Conservation (phyloP, 257 asterid species). For the Solanum tacnaense region DNA sequence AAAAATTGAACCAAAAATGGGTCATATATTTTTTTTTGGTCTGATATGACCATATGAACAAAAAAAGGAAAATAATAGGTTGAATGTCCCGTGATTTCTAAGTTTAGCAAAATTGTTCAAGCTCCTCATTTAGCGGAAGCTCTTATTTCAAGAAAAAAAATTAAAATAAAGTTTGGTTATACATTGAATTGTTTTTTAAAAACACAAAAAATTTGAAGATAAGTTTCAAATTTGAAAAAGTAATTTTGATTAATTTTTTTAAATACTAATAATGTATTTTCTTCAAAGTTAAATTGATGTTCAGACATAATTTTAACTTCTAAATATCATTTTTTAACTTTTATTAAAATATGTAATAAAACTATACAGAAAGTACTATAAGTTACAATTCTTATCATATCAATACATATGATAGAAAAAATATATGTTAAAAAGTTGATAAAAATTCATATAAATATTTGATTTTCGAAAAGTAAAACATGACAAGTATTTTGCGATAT, state of each 20-base stretch:
- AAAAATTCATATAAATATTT: background rate
- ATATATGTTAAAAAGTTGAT: background rate
- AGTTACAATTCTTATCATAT: background rate
- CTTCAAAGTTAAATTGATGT: background rate
- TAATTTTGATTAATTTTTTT: background rate
- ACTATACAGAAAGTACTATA: too few species aligned
- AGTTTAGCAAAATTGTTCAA: background rate
- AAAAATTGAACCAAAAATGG: background rate
- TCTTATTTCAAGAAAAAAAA: background rate
- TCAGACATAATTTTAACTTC: background rate
- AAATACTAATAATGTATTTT: background rate
- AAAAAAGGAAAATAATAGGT: background rate
- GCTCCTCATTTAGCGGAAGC: slow-evolving; percentile 20
- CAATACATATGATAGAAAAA: background rate
- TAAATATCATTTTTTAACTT: background rate
- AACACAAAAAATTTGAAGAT: background rate
- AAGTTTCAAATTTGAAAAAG: background rate
- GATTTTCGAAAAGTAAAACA: background rate
- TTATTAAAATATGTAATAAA: background rate
- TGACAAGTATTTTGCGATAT: background rate
- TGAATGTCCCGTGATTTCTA: background rate
- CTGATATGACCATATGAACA: background rate
- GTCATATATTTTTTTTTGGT: background rate
- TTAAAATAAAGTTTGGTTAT: background rate
- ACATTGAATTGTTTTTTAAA: background rate